Percentiles rank a stretch among this genome's conserved stretches.
These are phyloP conservation scores for Suhomyces kilbournensis DNA, from an alignment of 805 yeast species.

Conservation along the genomic window DNA sequence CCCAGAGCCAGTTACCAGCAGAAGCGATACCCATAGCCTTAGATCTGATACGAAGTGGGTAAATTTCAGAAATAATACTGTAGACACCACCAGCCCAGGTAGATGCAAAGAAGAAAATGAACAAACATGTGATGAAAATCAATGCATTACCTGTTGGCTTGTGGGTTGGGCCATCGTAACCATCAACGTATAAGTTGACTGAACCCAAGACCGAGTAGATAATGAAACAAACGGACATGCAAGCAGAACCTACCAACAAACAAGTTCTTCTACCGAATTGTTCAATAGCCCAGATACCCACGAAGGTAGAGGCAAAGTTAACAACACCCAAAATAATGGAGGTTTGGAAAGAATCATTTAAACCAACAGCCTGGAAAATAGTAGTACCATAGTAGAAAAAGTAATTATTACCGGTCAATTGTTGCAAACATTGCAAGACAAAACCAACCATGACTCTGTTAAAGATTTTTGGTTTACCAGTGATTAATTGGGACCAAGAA, in stretches of 20 bases:
- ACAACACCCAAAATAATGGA: slow-evolving; percentile 54
- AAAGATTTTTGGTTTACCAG: slow-evolving; percentile 62
- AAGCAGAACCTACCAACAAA: slow-evolving; percentile 42
- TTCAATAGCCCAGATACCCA: slow-evolving; percentile 51
- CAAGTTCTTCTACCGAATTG: slow-evolving; percentile 48
- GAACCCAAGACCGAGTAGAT: slow-evolving; percentile 62
- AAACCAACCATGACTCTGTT: slow-evolving; percentile 57
- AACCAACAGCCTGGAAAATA: slow-evolving; percentile 50
- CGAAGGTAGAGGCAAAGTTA: slow-evolving; percentile 53
- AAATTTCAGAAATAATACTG: slow-evolving; percentile 64
- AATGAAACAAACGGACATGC: slow-evolving; percentile 56
- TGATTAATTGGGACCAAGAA: slow-evolving; percentile 59
- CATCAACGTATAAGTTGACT: slow-evolving; percentile 40
- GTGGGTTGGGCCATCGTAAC: slow-evolving; percentile 35
- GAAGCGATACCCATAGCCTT: slow-evolving; percentile 32
- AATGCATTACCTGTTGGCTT: slow-evolving; percentile 58
- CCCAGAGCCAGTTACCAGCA: slow-evolving; percentile 29
- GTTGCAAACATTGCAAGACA: slow-evolving; percentile 57
- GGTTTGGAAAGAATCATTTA: slow-evolving; percentile 52
- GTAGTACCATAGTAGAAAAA: slow-evolving; percentile 63
- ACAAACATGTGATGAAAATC: slow-evolving; percentile 64
- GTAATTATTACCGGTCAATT: slow-evolving; percentile 60
- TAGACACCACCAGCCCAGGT: slow-evolving; percentile 77
- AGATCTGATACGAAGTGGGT: slow-evolving; percentile 62
- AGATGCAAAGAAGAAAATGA: slow-evolving; percentile 64